Conservation (phyloP, 768 basidiomycete species). For the Porpolomopsis calyptriformis region DNA sequence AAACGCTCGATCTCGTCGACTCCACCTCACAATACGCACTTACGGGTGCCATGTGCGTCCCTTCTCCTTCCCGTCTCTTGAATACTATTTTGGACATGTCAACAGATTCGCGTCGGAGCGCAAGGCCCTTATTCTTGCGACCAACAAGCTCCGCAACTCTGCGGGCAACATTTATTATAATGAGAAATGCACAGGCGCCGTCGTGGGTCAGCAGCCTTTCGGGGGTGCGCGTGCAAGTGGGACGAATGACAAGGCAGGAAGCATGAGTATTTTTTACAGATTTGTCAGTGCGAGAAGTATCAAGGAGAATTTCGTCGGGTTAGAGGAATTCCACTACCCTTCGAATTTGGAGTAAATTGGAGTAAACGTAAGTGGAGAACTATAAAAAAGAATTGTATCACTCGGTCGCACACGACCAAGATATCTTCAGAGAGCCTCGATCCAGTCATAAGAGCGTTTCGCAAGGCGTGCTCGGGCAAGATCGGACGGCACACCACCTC, state of each 20-base stretch:
- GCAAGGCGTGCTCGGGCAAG: slow-evolving; percentile 9
- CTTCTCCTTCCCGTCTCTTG: slow-evolving; percentile 1
- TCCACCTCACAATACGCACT: slow-evolving; percentile 79
- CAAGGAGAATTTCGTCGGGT: slow-evolving; percentile 90
- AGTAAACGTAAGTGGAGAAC: not conserved
- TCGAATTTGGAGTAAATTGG: slow-evolving; percentile 59
- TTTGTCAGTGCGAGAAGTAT: slow-evolving; percentile 86
- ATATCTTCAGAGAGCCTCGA: slow-evolving; percentile 1
- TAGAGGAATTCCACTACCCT: slow-evolving; percentile 77
- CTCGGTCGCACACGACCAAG: not conserved
- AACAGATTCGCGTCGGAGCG: slow-evolving; percentile 76
- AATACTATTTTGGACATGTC: slow-evolving; percentile 8
- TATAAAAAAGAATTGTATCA: not conserved
- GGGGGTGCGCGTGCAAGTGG: slow-evolving; percentile 89
- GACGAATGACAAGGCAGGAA: slow-evolving; percentile 96
- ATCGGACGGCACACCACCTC: slow-evolving; percentile 9
- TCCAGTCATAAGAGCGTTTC: slow-evolving; percentile 1
- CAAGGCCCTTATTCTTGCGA: slow-evolving; percentile 65
- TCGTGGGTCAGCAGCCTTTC: slow-evolving; percentile 96
- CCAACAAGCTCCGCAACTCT: slow-evolving; percentile 76
- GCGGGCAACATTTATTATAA: slow-evolving; percentile 98
- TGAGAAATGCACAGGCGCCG: slow-evolving; percentile 96
- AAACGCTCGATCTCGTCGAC: slow-evolving; percentile 82
- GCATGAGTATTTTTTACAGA: slow-evolving; percentile 57
- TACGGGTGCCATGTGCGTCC: slow-evolving; percentile 83